Evolutionary conservation across 2,329 filamentous ascomycete species (phyloP), one percentile per base, ranked within the genome.

Genomic region (Fusarium mexicanum): DNA sequence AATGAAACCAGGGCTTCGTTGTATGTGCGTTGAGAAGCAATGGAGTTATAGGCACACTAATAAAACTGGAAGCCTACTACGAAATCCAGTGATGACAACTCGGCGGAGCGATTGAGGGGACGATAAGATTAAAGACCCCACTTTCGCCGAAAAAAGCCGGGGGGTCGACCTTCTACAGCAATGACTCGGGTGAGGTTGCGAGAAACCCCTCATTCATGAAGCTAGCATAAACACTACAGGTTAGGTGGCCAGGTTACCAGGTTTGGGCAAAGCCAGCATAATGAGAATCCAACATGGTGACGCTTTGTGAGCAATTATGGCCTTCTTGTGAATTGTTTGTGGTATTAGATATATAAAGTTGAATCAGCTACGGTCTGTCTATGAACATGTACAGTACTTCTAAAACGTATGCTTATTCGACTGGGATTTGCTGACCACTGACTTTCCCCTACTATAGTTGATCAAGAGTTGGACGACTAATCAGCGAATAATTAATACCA

Each of bases 81-180:
- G 2, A 7, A 29, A 5, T 41, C 16, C 17, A 43, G 31, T 41
- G n/a, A 16, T 26, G 29, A 26, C 63, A 35, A 35, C 24, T 41
- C 24, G 37, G 35, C 44, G 63, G 38, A 26, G 24, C 59, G 6
- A n/a, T 41, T 38, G 65, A 68, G 48, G 50, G 47, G 53, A 37
- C 14, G 65, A 61, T 41, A 61, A 29, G 40, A 43, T 14, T 37
- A 37, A 8, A 44, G 38, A 2, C 59, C 33, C 65, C 65, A 20
- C 65, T 68, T 68, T 68, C 29, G 38, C 65, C 65, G 65, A 61
- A 38, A 51, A 67, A 51, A 20, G 24, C 65, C 65, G 63, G 37
- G 14, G 24, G 29, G 11, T 33, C 20, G 14, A 48, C 2, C 12
- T 4, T 26, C n/a, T 20, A 3, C 17, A 26, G 18, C 24, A 40